Conservation (phyloP, 108 stramenopile species). For the Seminavis robusta region DNA sequence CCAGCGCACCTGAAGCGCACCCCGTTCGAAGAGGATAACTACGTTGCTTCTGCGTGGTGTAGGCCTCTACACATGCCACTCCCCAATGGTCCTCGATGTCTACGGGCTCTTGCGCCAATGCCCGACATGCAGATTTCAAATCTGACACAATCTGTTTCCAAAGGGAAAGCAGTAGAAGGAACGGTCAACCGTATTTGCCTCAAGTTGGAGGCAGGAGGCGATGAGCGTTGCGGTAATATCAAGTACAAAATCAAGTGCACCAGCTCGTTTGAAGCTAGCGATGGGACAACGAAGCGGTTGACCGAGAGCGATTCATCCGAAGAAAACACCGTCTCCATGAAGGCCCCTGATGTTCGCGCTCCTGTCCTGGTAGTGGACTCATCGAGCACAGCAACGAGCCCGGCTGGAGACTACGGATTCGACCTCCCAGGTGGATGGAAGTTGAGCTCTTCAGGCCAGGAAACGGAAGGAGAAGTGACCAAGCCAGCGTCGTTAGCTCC, state of each 20-base stretch:
- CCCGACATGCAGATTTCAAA: slow-evolving; percentile 61
- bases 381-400: not conserved
- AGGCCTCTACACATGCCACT: slow-evolving; percentile 53
- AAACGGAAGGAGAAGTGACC: not conserved
- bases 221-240: slow-evolving; percentile 54
- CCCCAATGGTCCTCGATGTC: slow-evolving; percentile 62
- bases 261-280: slow-evolving; percentile 23
- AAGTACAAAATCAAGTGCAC: slow-evolving; percentile 41
- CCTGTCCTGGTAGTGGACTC: slow-evolving; percentile 33
- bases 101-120: slow-evolving; percentile 67
- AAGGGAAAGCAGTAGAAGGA: slow-evolving; percentile 67
- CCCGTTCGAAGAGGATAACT: slow-evolving; percentile 80
- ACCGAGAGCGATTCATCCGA: not conserved
- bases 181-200: slow-evolving; percentile 82
- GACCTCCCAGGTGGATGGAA: slow-evolving; percentile 65
- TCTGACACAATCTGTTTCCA: slow-evolving; percentile 46
- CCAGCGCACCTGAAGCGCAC: slow-evolving; percentile 34
- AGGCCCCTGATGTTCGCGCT: slow-evolving; percentile 21
- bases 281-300: slow-evolving; percentile 24
- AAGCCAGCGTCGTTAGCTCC: not conserved
- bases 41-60: slow-evolving; percentile 67
- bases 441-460: slow-evolving; percentile 16
- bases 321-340: slow-evolving; percentile 6
- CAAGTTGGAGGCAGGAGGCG: slow-evolving; percentile 41
- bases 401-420: slow-evolving; percentile 34